Evolutionary conservation across 2,329 filamentous ascomycete genomes (phyloP), one percentile per base, ranked within the genome.

Genomic region (Fusarium poae): DNA sequence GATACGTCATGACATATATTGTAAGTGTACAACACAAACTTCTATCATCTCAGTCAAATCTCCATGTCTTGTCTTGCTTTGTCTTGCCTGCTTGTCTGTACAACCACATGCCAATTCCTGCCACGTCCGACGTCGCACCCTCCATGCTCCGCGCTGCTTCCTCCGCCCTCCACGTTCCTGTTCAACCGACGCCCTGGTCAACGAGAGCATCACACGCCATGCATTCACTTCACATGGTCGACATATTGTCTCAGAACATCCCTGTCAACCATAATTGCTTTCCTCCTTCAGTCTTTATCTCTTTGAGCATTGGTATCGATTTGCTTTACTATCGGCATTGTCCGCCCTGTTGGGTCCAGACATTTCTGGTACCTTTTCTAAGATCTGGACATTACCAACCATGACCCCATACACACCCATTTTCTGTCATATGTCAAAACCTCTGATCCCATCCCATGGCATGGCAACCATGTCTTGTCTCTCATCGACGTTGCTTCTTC

Each of bases 1-100:
- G 59, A 78, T 77, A 77, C 77, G 76, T 76, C 76, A 80, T 80
- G 78, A 79, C 78, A 75, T 79, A 79, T 72, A 80, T 79, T 76
- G 78, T 80, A 75, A 80, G 78, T 80, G 51, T 57, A 54, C 52
- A 61, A 49, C 52, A 60, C 54, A 70, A 68, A 63, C 43, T 53
- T 57, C 44, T 54, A 51, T 51, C n/a, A 27, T 51, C 45, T 61
- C 58, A 65, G n/a, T 25, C 61, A 60, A 64, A 62, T 56, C 51
- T 68, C 67, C 53, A 50, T 58, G 49, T 52, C 57, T 53, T 52
- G 50, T 57, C 58, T 50, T 49, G 45, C 35, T 27, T 37, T 61
- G 46, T 57, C 57, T 50, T 30, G 37, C 30, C 34, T 52, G 46
- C 39, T 45, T 45, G 30, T 29, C 54, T 50, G 61, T 65, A 49